Evolutionary conservation across 768 basidiomycete species (phyloP).

Genomic region (Mrakia gelida): DNA sequence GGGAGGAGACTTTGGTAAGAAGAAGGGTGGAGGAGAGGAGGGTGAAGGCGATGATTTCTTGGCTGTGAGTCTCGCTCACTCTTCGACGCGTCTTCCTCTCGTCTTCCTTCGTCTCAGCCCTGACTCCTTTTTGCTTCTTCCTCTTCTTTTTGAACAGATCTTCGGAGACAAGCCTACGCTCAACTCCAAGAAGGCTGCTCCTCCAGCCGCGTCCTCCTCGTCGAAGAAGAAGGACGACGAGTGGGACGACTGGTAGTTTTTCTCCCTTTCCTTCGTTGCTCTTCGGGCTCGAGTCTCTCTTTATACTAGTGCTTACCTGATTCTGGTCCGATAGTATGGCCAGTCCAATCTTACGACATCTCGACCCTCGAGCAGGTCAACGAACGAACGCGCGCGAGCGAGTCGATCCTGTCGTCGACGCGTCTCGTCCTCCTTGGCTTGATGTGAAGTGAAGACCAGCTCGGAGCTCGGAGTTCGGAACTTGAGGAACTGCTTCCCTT

Average conservation of each 20-base stretch:
- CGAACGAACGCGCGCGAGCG: no score
- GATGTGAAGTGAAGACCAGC: no score
- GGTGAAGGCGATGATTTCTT: slow-evolving; percentile 64
- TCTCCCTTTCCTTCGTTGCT: background rate
- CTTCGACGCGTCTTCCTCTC: background rate
- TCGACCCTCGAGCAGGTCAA: no score
- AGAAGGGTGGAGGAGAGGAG: slow-evolving; percentile 46
- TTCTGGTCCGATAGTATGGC: no score
- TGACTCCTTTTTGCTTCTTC: background rate
- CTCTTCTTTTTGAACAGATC: background rate
- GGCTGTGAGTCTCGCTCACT: slow-evolving; percentile 1
- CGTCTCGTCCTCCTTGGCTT: no score
- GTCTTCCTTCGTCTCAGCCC: no score
- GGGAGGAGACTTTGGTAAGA: slow-evolving; percentile 37
- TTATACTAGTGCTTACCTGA: no score
- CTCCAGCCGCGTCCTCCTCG: slow-evolving; percentile 35
- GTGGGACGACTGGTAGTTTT: slow-evolving; percentile 40
- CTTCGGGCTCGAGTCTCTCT: background rate
- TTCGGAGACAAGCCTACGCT: slow-evolving; percentile 32
- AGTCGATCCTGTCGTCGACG: no score
- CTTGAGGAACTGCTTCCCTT: no score
- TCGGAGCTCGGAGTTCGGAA: no score
- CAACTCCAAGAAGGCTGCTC: background rate
- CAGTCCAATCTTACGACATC: no score
- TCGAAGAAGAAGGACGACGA: slow-evolving; percentile 46